These are phyloP conservation scores for Ceratobasidium sp. DNA, from an alignment of 1,284 basidiomycete species.

Conservation along the genomic window DNA sequence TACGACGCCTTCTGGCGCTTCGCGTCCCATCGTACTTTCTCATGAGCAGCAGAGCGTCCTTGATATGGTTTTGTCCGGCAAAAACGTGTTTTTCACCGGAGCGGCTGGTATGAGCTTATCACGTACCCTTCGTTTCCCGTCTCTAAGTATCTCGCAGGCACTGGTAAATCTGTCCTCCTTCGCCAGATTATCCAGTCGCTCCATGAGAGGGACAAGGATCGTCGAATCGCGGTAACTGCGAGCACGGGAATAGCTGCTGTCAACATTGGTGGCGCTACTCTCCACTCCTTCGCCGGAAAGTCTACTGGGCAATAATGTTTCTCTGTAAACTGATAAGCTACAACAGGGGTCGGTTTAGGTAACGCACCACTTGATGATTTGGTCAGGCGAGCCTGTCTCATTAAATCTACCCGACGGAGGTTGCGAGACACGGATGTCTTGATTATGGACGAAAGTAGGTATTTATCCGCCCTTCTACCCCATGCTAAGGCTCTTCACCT, in stretches of 20 bases:
- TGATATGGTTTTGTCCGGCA: slow-evolving; percentile 31
- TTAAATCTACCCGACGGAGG: slow-evolving; percentile 72
- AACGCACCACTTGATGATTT: slow-evolving; percentile 69
- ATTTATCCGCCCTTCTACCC: background rate
- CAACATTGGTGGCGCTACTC: slow-evolving; percentile 69
- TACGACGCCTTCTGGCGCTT: background rate
- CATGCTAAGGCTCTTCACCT: slow-evolving; percentile 16
- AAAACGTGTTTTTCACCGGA: slow-evolving; percentile 48
- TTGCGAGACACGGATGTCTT: slow-evolving; percentile 75
- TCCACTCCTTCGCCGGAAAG: slow-evolving; percentile 69
- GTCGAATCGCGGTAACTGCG: slow-evolving; percentile 69
- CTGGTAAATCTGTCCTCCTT: slow-evolving; percentile 70
- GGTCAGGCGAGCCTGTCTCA: slow-evolving; percentile 83
- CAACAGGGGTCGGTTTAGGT: slow-evolving; percentile 75
- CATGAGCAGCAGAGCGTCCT: slow-evolving; percentile 47
- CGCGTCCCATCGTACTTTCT: slow-evolving; percentile 40
- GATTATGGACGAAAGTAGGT: slow-evolving; percentile 91
- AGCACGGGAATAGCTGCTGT: slow-evolving; percentile 72
- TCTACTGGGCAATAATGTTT: background rate
- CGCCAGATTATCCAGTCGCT: slow-evolving; percentile 66
- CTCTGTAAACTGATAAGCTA: background rate
- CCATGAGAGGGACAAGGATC: slow-evolving; percentile 60
- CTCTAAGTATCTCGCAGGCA: slow-evolving; percentile 57
- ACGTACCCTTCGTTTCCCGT: background rate
- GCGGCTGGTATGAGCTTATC: slow-evolving; percentile 55